phyloP scores from a whole-genome alignment of 1,139 yeast genomes.

The Diutina pseudorugosa region DNA sequence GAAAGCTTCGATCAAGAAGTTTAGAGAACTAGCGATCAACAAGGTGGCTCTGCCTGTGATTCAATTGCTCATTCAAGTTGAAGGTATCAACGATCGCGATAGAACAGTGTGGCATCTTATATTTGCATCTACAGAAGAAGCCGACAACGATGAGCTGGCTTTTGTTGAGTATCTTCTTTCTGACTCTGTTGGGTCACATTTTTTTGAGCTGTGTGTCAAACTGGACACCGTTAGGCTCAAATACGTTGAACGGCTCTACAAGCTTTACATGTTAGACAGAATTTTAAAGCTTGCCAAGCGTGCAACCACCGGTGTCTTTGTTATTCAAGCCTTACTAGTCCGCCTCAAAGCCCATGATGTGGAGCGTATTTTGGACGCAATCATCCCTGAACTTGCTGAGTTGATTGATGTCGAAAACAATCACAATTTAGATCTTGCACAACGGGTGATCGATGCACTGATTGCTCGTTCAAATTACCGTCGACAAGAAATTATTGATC shows the following conservation, averaged over 20 bases:
- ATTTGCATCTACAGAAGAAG: slow-evolving; percentile 17
- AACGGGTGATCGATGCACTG: slow-evolving; percentile 58
- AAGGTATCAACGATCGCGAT: slow-evolving; percentile 65
- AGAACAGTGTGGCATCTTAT: slow-evolving; percentile 53
- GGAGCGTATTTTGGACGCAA: slow-evolving; percentile 51
- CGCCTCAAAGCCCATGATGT: slow-evolving; percentile 49
- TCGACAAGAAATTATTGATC: slow-evolving; percentile 52
- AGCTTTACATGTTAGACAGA: slow-evolving; percentile 61
- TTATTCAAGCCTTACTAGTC: slow-evolving; percentile 57
- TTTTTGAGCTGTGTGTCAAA: slow-evolving; percentile 59
- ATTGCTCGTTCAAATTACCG: slow-evolving; percentile 44
- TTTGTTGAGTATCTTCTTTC: slow-evolving; percentile 76
- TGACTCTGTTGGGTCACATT: slow-evolving; percentile 87
- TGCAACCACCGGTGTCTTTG: slow-evolving; percentile 72
- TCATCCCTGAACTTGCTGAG: slow-evolving; percentile 55
- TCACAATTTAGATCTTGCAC: slow-evolving; percentile 61
- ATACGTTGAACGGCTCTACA: slow-evolving; percentile 59
- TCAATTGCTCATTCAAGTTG: slow-evolving; percentile 71
- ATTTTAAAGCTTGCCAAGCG: slow-evolving; percentile 62
- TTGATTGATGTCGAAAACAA: slow-evolving; percentile 38
- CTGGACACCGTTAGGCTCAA: slow-evolving; percentile 51
- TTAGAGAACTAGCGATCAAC: slow-evolving; percentile 68
- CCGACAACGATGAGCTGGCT: slow-evolving; percentile 49
- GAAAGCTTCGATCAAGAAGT: slow-evolving; percentile 17
- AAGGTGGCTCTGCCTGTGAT: slow-evolving; percentile 80